A percentile compares a stretch with the other conserved stretches of the same genome.
phyloP scores from a whole-genome alignment of 768 basidiomycete genomes.

The Mycena galericulata region DNA sequence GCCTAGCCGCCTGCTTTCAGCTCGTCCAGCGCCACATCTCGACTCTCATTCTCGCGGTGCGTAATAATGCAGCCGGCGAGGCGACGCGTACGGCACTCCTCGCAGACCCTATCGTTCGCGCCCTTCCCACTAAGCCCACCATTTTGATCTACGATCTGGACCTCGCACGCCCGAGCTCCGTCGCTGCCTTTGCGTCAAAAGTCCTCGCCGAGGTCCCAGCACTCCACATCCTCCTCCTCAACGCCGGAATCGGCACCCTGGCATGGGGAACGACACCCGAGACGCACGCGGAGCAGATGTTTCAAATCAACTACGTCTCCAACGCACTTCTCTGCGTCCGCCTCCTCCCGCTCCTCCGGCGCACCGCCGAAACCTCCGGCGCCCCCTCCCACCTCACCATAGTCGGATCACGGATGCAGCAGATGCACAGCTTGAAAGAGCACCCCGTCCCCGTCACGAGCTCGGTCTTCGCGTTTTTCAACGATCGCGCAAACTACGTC shows the following conservation, averaged over 20 bases:
- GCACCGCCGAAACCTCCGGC: conserved; percentile 6
- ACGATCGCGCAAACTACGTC: conserved; percentile 17
- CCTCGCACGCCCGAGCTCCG: conserved; percentile 30
- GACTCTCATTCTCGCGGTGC: conserved; percentile 34
- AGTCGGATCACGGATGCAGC: conserved; percentile 22
- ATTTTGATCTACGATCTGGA: conserved; percentile 34
- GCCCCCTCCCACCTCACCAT: conserved; percentile 19
- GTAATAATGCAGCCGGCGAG: conserved; percentile 24
- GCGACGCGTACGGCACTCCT: conserved; percentile 26
- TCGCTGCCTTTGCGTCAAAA: conserved; percentile 26
- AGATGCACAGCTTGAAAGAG: not conserved
- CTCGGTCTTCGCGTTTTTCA: conserved; percentile 20
- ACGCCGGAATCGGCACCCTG: conserved; percentile 31
- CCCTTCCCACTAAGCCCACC: conserved; percentile 7
- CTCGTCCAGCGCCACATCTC: conserved; percentile 30
- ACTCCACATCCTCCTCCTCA: conserved; percentile 35
- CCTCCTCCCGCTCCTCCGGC: conserved; percentile 36
- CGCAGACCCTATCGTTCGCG: conserved; percentile 24
- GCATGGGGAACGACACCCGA: conserved; percentile 26
- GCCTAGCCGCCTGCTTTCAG: conserved; percentile 31
- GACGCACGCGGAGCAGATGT: conserved; percentile 27
- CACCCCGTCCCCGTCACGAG: conserved; percentile 28
- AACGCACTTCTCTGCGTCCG: conserved; percentile 32
- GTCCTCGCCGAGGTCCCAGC: conserved; percentile 20
- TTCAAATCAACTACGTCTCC: conserved; percentile 37